Evolutionary conservation across 2,329 filamentous ascomycete species (phyloP), one percentile per base, ranked within the genome.

Genomic region (Chrysoporthe austroafricana): DNA sequence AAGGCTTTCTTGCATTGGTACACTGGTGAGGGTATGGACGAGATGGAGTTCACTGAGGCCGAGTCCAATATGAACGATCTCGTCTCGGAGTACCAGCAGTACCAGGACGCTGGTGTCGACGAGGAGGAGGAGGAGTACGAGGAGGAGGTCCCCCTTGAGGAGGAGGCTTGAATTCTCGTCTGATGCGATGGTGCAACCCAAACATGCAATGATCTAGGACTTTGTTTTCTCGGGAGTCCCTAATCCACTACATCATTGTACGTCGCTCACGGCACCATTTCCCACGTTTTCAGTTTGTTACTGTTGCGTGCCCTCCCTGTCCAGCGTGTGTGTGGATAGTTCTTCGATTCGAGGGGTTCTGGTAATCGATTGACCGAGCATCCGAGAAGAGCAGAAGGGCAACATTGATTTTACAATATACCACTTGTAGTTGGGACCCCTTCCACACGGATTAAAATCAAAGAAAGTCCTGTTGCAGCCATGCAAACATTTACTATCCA

Each of bases 1-100:
- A 99, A 98, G 92, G 96, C 96, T 90, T 99, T 99, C 94, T 93
- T 99, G 90, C 96, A 98, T 88, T 99, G 96, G 96, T 99, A 99
- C 87, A 99, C 96, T 90, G 94, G 94, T 80, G 96, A 99, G 89
- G 96, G 96, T 86, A 99, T 99, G 96, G 96, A 99, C 85, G 96
- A 99, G 91, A 98, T 99, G 96, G 96, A 99, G 87, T 99, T 99
- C 88, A 99, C 96, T 80, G 96, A 99, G 89, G 96, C 96, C 76
- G 96, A 99, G 91, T 97, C 93, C 85, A 99, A 99, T 89, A 98
- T 99, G 96, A 98, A 99, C 88, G 96, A 99, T 83, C 87, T 99
- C 80, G 95, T 99, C 77, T 97, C 94, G 71, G 96, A 99, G 84
- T 99, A 99, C 88, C 96, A 98, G 90, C 96, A 99, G 85, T 99